Evolutionary conservation across 2,329 filamentous ascomycete species (phyloP).

Genomic region (Juglanconis juglandina): DNA sequence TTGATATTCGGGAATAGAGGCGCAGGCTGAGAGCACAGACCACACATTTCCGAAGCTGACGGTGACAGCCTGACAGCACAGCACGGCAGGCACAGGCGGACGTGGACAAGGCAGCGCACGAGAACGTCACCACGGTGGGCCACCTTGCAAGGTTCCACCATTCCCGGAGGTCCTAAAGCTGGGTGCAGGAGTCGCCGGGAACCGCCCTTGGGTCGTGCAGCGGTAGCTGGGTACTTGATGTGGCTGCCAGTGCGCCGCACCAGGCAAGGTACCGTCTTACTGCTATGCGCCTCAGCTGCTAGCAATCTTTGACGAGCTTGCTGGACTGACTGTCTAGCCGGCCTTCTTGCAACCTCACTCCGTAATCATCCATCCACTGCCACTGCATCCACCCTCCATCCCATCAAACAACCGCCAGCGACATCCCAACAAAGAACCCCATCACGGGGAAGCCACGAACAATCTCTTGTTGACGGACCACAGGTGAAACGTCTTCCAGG

Average conservation of each 20-base stretch:
- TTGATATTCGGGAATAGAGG: background rate
- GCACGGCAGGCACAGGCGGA: background rate
- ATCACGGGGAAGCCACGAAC: conserved; percentile 1
- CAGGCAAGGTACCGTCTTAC: background rate
- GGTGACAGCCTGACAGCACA: background rate
- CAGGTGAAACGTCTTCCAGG: conserved; percentile 1
- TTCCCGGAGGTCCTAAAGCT: background rate
- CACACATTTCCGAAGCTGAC: background rate
- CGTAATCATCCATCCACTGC: conserved; percentile 2
- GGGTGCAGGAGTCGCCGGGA: background rate
- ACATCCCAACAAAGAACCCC: background rate
- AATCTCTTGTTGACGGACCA: background rate
- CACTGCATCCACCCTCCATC: conserved; percentile 6
- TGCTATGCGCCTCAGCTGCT: background rate
- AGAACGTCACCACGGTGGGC: conserved; percentile 8
- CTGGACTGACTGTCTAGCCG: conserved; percentile 4
- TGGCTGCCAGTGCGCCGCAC: background rate
- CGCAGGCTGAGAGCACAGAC: background rate
- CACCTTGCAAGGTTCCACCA: background rate
- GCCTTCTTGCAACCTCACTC: conserved; percentile 9
- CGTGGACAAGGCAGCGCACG: conserved; percentile 1
- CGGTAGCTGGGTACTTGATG: background rate
- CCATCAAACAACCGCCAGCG: conserved; percentile 5
- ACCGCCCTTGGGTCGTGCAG: background rate
- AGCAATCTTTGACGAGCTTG: conserved; percentile 17